Base-by-base conservation (phyloP, 2,329 filamentous ascomycete genomes). In the Aspergillus fructus region DNA sequence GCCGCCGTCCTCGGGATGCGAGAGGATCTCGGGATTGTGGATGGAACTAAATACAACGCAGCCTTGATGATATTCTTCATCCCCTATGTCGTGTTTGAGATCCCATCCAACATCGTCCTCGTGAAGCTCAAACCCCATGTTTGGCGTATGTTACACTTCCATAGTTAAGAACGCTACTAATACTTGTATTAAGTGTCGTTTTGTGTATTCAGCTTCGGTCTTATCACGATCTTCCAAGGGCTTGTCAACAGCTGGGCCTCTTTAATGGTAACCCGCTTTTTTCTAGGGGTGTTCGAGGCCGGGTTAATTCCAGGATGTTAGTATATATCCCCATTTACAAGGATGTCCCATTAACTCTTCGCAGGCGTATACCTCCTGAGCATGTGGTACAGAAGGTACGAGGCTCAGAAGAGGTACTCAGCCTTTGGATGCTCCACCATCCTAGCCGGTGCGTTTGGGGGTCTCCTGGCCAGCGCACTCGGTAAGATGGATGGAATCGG, bases 321-420 rank as follows among this genome's bases (percentile, higher is more conserved):
- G n/a, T 15, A 17, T 7, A 15, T 19, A 11, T 40, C 15, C 8
- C 4, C 4, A 13, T 15, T 4, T 11, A 47, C 2, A n/a, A 46
- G 12, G 7, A 9, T 11, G n/a, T n/a, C 5, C 3, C 4, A 6
- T n/a, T 27, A 4, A 19, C n/a, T 7, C 3, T 8, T 21, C 19
- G 30, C 34, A 75, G 73, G 71, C 41, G 75, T 77, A 64, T 83
- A 92, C 66, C 77, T 93, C 3, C 87, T 92, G 55, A 86, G 89
- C 53, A 93, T 93, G 87, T 77, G 74, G 92, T 97, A 97, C 67
- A 86, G 87, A 56, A 85, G 93, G 58, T 79, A 80, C 46, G 93
- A 97, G 76, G 90, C 92, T 1, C 92, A 96, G 75, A 89, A 90
- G 66, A 86, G 93, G 23, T 96, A 91, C 75, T 89, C 86, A 3